Conservation (phyloP, 306 rosid species). For the Begonia masoniana region DNA sequence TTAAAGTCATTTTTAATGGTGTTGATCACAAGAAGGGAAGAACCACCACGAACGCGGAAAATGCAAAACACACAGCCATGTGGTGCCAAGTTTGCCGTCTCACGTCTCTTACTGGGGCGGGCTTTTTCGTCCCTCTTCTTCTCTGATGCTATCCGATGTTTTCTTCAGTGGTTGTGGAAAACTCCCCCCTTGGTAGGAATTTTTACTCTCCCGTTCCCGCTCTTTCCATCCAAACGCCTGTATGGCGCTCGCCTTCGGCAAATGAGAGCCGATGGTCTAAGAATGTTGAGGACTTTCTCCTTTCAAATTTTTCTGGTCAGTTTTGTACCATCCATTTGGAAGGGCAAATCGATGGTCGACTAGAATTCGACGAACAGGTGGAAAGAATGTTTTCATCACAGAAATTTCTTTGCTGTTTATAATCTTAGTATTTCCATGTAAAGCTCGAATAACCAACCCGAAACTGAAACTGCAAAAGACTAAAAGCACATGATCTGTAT, state of each 20-base stretch:
- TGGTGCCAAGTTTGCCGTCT: constrained; percentile 22
- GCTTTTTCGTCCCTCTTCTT: constrained; percentile 25
- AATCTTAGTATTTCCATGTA: too few species aligned
- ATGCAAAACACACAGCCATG: constrained; percentile 10
- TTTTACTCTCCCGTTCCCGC: constrained; percentile 3
- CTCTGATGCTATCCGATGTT: constrained; percentile 18
- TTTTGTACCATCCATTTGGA: not conserved
- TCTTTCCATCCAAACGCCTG: constrained; percentile 1
- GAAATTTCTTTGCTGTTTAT: too few species aligned
- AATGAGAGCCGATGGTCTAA: not conserved
- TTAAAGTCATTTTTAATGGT: too few species aligned
- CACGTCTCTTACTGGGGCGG: constrained; percentile 22
- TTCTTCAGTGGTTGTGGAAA: constrained; percentile 10
- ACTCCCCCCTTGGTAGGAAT: constrained; percentile 11
- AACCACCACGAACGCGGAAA: too few species aligned
- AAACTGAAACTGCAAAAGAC: too few species aligned
- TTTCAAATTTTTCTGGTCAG: not conserved
- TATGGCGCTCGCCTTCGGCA: not conserved
- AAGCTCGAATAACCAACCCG: too few species aligned
- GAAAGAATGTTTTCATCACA: too few species aligned
- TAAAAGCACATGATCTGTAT: not conserved
- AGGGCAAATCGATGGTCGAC: too few species aligned
- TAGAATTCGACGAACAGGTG: too few species aligned
- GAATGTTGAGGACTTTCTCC: not conserved
- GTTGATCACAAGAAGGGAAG: too few species aligned